Evolutionary conservation across 1,139 yeast species (phyloP), one percentile per base, ranked within the genome.

Genomic region (Trichomonascaceae sp.): DNA sequence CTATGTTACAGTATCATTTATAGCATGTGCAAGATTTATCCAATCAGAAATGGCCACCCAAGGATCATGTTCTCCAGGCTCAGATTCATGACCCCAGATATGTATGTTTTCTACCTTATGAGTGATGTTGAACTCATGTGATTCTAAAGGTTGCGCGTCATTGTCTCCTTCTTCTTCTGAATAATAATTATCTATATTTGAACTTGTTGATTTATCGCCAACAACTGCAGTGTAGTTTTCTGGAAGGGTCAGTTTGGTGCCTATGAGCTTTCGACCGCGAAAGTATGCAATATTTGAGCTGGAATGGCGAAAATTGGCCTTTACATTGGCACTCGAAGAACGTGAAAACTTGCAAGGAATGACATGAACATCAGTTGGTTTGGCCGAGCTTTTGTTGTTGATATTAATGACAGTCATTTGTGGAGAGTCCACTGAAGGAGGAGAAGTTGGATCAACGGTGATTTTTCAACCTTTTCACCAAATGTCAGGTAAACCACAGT

Each of bases 31-130:
- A 4, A 66, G 55, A 17, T 53, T 47, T 10, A 53, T 47, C 53
- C 47, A 13, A 18, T 53, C 53, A 3, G 45, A 20, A 19, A 53
- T 51, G 12, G 56, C 45, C 24, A 50, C 18, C 53, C 56, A 53
- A 13, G 56, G 56, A 38, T 53, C 56, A 17, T 50, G 45, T 17
- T 49, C 58, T 57, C 53, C 67, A 0, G 69, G 70, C 6, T 44
- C 48, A 2, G 55, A 50, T 48, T 66, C 69, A 36, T 66, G 70
- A 22, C 62, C 66, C 70, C 70, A 66, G 1, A 66, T 64, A 2
- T 62, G 60, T 19, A 66, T 38, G 17, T 49, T 47, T 9, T 53
- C 49, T 48, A 65, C 63, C 18, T 58, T 27, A 6, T 61, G 54
- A 7, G 55, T 48, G 12, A 62, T 56, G 17, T 48, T 47, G 39